Conservation (phyloP, 2,329 filamentous ascomycete species). For the Claviceps pazoutovae region DNA sequence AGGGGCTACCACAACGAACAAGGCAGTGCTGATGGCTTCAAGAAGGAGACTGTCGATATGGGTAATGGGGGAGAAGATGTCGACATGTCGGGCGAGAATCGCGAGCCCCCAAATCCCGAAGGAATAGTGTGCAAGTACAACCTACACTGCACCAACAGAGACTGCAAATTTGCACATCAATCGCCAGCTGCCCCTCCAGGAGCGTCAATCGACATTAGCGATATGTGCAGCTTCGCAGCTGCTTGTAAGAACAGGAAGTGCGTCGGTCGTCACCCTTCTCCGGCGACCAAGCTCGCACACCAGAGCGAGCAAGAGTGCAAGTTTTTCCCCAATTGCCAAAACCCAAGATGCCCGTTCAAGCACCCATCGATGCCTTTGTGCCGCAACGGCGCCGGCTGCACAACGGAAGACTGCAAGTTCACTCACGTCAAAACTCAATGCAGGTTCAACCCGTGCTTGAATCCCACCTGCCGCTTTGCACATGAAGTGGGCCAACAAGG, state of each 20-base stretch:
- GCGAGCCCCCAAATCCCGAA: constrained; percentile 41
- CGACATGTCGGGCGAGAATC: constrained; percentile 43
- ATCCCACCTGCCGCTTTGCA: constrained; percentile 75
- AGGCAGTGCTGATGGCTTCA: constrained; percentile 20
- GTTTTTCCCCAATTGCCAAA: constrained; percentile 85
- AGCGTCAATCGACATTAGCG: constrained; percentile 61
- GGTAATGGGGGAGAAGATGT: constrained; percentile 40
- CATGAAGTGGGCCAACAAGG: constrained; percentile 85
- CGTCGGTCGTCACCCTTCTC: constrained; percentile 80
- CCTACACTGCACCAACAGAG: constrained; percentile 70
- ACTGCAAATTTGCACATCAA: constrained; percentile 89
- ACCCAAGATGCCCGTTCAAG: constrained; percentile 74
- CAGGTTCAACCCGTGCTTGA: constrained; percentile 83
- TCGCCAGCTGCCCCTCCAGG: constrained; percentile 77
- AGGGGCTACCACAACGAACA: constrained; percentile 28
- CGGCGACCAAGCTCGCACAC: constrained; percentile 63
- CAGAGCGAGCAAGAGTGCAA: constrained; percentile 78
- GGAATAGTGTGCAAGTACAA: constrained; percentile 81
- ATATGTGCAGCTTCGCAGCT: constrained; percentile 70
- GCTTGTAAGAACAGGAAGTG: constrained; percentile 97
- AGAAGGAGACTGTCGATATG: constrained; percentile 16
- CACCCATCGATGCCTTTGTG: constrained; percentile 80
- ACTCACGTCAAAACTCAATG: constrained; percentile 75
- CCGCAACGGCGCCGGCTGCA: constrained; percentile 83
- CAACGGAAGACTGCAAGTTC: constrained; percentile 70